Base-by-base conservation (phyloP, 345 rosid species). In the Lagerstroemia speciosa region DNA sequence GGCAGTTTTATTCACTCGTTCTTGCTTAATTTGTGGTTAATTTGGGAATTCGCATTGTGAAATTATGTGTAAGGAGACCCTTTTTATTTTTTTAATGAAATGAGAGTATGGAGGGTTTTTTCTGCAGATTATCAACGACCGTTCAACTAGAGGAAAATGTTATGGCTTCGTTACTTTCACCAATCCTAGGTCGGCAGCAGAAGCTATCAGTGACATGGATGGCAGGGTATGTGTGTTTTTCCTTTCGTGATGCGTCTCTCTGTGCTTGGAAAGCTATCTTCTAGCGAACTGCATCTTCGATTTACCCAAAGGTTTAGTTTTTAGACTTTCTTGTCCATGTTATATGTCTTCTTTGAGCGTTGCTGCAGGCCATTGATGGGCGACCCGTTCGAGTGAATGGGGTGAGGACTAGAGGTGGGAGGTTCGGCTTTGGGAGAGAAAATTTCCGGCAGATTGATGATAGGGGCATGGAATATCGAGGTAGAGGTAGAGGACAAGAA, bases 171-270 rank as follows among this genome's bases (percentile, higher is more conserved):
- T 91, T 62, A 93, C 97, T 61, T 93, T 81, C 70, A 71, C 87
- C 43, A 89, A 85, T 67, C 97, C 88, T 62, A 76, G 96, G 67
- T 89, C 94, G 0, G 97, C 89, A 8, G 68, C 71, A 79, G 94
- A 85, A 74, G 98, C 98, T 67, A 91, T 93, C 58, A 80, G 68
- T 67, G 89, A 86, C 74, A 91, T 89, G 98, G 77, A 93, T 76
- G 98, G 94, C 69, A 82, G 87, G 92, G 98, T 93, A 89, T 66
- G 29, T 37, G 43, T 20, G 40, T 37, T 31, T 63, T 36, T 30
- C 33, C 14, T 10, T 43, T 6, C 1, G 26, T 38, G 5, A n/a
- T n/a, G 16, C 37, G 20, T 64, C 6, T 60, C 8, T 60, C 64
- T 60, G 64, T 41, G 7, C 46, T 27, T 60, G 36, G 6, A 36